A percentile compares a stretch with the other conserved stretches of the same genome.
These are phyloP conservation scores for Elsinoe ampelina DNA, from an alignment of 2,329 filamentous ascomycete genomes.

Conservation along the genomic window DNA sequence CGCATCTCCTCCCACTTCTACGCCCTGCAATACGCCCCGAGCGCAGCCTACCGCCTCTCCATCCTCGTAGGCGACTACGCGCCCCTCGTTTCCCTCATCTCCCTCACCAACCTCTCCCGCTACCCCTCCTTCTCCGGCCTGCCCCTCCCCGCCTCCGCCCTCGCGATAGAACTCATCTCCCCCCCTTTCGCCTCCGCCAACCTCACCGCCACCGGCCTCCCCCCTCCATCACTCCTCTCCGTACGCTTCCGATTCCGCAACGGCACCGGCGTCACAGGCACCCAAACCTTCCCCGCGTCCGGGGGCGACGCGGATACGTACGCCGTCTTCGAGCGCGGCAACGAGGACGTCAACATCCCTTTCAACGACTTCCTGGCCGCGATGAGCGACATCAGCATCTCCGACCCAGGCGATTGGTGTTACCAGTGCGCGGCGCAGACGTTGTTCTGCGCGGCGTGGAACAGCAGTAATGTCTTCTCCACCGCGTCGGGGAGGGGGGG, in stretches of 20 bases:
- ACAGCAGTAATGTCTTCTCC: conserved; percentile 16
- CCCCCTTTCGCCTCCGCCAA: conserved; percentile 17
- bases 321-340: conserved; percentile 43
- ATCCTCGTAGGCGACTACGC: conserved; percentile 41
- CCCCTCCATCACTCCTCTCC: conserved; percentile 37
- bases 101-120: conserved; percentile 34
- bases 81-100: conserved; percentile 44
- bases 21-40: conserved; percentile 22
- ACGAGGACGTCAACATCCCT: conserved; percentile 36
- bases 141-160: conserved; percentile 39
- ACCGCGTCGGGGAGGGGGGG: not conserved
- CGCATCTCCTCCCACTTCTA: conserved; percentile 28
- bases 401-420: conserved; percentile 45
- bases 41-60: conserved; percentile 24
- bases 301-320: conserved; percentile 32
- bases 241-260: conserved; percentile 51
- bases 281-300: conserved; percentile 15
- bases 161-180: conserved; percentile 46
- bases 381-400: conserved; percentile 37
- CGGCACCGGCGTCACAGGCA: conserved; percentile 33
- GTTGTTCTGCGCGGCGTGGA: conserved; percentile 44
- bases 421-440: conserved; percentile 34
- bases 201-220: conserved; percentile 26
- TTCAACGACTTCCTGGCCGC: conserved; percentile 43
- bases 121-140: conserved; percentile 40